These are phyloP conservation scores for Solanum hybrid DNA, from an alignment of 305 asterid genomes.

Conservation along the genomic window DNA sequence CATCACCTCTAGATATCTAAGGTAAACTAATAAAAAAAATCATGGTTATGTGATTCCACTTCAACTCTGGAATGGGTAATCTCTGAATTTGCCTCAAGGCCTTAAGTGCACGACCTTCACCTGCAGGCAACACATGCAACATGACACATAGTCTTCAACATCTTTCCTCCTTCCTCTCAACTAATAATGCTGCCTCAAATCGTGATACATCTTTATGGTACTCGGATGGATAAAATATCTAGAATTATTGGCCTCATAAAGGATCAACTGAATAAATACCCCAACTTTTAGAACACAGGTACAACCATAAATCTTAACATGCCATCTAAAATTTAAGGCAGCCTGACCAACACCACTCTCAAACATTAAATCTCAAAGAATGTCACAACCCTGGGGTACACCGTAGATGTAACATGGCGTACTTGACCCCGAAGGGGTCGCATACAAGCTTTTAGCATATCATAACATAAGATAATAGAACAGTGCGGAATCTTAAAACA, in stretches of 20 bases:
- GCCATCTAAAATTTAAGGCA: neutral
- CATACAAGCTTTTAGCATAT: too few species aligned
- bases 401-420: too few species aligned
- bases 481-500: too few species aligned
- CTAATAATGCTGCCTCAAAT: neutral
- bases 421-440: too few species aligned
- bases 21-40: neutral
- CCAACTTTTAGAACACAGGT: neutral
- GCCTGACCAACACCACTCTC: neutral
- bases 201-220: neutral
- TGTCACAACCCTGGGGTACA: too few species aligned
- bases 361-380: neutral
- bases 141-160: neutral
- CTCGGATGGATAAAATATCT: neutral
- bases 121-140: neutral
- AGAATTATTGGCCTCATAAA: neutral
- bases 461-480: too few species aligned
- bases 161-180: neutral
- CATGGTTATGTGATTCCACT: neutral
- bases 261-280: neutral
- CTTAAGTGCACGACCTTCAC: neutral
- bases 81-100: rapidly evolving
- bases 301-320: neutral
- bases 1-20: neutral
- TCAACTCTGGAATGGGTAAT: neutral